A percentile compares a stretch with the other conserved stretches of the same genome.
Conservation (phyloP, 2,329 filamentous ascomycete genomes). For the Aspergillus aculeatus region DNA sequence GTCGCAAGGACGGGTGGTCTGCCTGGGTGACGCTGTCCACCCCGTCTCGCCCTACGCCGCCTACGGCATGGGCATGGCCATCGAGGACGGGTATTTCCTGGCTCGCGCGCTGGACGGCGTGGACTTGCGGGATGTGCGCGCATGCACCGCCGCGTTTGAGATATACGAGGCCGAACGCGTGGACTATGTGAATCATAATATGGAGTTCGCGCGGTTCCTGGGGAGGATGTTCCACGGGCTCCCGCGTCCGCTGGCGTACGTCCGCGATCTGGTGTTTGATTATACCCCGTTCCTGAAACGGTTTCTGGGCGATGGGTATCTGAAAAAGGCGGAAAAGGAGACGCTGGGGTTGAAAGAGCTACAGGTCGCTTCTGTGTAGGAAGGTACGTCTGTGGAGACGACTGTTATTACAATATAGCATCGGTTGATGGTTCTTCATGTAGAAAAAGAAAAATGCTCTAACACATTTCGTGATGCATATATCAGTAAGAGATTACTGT, state of each 20-base stretch:
- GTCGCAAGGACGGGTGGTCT: not conserved
- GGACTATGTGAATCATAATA: constrained; percentile 7
- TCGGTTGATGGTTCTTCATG: no score
- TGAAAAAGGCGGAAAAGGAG: constrained; percentile 2
- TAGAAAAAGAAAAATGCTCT: no score
- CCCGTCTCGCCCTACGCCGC: constrained; percentile 5
- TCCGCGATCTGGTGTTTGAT: constrained; percentile 4
- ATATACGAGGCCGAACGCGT: not conserved
- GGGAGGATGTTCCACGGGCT: not conserved
- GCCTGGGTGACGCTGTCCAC: constrained; percentile 2
- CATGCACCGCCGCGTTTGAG: not conserved
- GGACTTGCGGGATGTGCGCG: not conserved
- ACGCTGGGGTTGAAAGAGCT: not conserved
- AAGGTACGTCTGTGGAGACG: no score
- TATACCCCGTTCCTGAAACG: not conserved
- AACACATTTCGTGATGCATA: no score
- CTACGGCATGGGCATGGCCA: constrained; percentile 7
- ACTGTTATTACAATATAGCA: no score
- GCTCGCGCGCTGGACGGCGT: not conserved
- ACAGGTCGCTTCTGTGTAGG: not conserved
- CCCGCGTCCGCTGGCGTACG: not conserved
- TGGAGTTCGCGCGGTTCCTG: constrained; percentile 1
- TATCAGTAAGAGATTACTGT: no score
- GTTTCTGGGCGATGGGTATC: not conserved
- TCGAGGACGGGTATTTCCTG: constrained; percentile 5